Evolutionary conservation across 2,329 filamentous ascomycete species (phyloP).

Genomic region (Nemania sp.): DNA sequence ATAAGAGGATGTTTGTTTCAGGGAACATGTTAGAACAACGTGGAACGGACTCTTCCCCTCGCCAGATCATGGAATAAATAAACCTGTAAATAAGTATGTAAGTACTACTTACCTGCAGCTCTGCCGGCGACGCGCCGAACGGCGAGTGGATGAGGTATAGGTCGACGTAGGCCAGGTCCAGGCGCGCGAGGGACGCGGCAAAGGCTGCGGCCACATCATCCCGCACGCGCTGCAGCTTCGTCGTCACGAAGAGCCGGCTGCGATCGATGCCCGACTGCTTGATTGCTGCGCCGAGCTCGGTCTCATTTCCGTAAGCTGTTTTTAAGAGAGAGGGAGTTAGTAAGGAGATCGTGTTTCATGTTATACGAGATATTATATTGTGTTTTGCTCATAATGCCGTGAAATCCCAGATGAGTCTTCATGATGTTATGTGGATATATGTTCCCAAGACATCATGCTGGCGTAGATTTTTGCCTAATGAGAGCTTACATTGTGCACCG

Average conservation of each 20-base stretch:
- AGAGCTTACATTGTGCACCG: slow-evolving; percentile 66
- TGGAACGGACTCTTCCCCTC: too few species aligned
- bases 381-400: too few species aligned
- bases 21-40: too few species aligned
- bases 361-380: too few species aligned
- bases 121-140: slow-evolving; percentile 54
- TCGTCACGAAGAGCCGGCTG: slow-evolving; percentile 70
- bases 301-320: slow-evolving; percentile 69
- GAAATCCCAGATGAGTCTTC: too few species aligned
- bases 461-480: not conserved
- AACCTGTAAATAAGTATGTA: too few species aligned
- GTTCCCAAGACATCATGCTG: too few species aligned
- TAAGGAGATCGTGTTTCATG: not conserved
- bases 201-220: slow-evolving; percentile 56
- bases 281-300: slow-evolving; percentile 73
- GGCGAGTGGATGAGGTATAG: slow-evolving; percentile 69
- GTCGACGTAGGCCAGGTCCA: slow-evolving; percentile 73
- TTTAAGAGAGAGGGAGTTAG: slow-evolving; percentile 19
- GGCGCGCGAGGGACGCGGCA: slow-evolving; percentile 63
- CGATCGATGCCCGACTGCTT: slow-evolving; percentile 67
- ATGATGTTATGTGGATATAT: too few species aligned
- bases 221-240: slow-evolving; percentile 55
- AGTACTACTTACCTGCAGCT: slow-evolving; percentile 62
- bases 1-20: too few species aligned
- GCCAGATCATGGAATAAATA: too few species aligned